A percentile compares a stretch with the other conserved stretches of the same genome.
These are phyloP conservation scores for Tremellales sp. DNA, from an alignment of 1,284 basidiomycete genomes.

Conservation along the genomic window DNA sequence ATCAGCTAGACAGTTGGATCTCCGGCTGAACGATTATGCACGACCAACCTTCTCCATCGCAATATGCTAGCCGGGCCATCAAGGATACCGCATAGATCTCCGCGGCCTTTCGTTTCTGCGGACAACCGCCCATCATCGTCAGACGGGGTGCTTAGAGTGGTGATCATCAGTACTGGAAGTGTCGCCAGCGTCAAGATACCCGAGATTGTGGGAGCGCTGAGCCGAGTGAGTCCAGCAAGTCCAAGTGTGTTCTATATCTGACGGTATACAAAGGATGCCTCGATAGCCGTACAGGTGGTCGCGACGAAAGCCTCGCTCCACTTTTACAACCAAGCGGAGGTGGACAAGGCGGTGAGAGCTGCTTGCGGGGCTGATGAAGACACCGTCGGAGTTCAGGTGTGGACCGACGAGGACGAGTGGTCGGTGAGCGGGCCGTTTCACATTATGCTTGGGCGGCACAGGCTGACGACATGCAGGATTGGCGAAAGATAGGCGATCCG, in stretches of 20 bases:
- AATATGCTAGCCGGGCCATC: constrained; percentile 29
- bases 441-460: neutral
- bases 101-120: constrained; percentile 31
- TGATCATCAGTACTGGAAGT: constrained; percentile 85
- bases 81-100: constrained; percentile 15
- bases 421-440: constrained; percentile 51
- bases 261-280: constrained; percentile 55
- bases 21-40: no score
- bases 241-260: neutral
- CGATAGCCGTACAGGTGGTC: constrained; percentile 78
- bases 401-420: constrained; percentile 94
- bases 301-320: constrained; percentile 72
- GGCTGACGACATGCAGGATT: constrained; percentile 45
- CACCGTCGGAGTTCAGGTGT: constrained; percentile 61
- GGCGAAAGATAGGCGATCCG: constrained; percentile 76
- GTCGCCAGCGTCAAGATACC: constrained; percentile 93
- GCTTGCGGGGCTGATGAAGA: neutral
- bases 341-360: constrained; percentile 49
- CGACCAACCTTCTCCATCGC: no score
- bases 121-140: constrained; percentile 24
- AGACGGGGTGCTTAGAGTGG: constrained; percentile 57
- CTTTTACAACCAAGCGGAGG: constrained; percentile 64
- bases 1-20: no score
- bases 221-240: constrained; percentile 55
- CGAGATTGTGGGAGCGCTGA: constrained; percentile 73